Evolutionary conservation across 495 filamentous ascomycete genomes (phyloP).

Genomic region (Aspergillus saccharolyticus): DNA sequence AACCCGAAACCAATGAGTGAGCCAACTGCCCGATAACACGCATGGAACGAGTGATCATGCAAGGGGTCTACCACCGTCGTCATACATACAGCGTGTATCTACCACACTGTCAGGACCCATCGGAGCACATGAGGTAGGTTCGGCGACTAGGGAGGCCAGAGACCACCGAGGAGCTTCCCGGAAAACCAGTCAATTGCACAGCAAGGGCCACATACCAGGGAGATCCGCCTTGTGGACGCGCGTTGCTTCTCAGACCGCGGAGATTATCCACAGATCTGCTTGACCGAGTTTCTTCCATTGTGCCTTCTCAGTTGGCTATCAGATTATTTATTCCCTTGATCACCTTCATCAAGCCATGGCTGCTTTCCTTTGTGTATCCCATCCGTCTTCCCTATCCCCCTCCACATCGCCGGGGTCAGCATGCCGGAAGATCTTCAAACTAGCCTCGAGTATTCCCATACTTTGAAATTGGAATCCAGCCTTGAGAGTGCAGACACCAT

Average conservation of each 20-base stretch:
- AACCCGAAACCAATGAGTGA: neutral
- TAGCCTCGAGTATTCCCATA: neutral
- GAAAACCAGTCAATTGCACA: neutral
- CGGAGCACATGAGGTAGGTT: neutral
- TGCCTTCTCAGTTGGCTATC: neutral
- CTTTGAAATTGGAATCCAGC: neutral
- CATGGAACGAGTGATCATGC: neutral
- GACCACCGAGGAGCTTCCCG: neutral
- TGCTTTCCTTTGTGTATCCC: neutral
- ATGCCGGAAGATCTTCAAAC: neutral
- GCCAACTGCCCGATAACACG: neutral
- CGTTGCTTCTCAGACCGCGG: slow-evolving; percentile 1
- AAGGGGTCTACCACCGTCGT: neutral
- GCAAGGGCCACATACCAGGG: slow-evolving; percentile 12
- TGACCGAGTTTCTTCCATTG: neutral
- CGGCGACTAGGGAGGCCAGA: neutral
- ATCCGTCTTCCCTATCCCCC: neutral
- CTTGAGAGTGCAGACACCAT: slow-evolving; percentile 1
- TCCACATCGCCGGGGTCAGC: neutral
- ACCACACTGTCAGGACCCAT: neutral
- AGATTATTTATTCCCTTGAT: neutral
- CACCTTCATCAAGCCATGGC: neutral
- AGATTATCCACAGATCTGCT: slow-evolving; percentile 6
- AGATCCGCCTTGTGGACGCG: slow-evolving; percentile 5
- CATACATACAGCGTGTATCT: neutral